These are phyloP conservation scores for Globisporangium nunn DNA, from an alignment of 352 stramenopile genomes.

Conservation along the genomic window DNA sequence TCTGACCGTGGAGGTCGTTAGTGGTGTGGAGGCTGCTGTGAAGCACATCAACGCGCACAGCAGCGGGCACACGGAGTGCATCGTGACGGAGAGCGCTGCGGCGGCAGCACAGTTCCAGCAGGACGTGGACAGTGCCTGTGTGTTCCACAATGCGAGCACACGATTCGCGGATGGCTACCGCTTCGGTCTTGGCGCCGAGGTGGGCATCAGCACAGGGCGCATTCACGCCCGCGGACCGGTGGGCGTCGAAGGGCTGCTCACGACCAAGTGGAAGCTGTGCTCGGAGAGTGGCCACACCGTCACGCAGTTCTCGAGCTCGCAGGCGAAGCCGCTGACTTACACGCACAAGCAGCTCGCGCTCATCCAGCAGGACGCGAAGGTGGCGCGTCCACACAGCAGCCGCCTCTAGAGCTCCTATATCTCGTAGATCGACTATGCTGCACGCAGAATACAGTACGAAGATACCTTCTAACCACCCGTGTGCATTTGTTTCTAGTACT, in stretches of 20 bases:
- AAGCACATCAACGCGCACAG: conserved; percentile 95
- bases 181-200: conserved; percentile 96
- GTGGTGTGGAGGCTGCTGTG: conserved; percentile 85
- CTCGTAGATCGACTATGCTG: background rate
- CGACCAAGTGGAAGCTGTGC: conserved; percentile 96
- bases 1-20: conserved; percentile 92
- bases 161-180: conserved; percentile 94
- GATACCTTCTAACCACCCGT: background rate
- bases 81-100: conserved; percentile 90
- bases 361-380: conserved; percentile 50
- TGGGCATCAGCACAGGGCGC: conserved; percentile 95
- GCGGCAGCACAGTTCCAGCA: conserved; percentile 69
- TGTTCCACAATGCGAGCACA: conserved; percentile 98
- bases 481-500: conserved; percentile 19
- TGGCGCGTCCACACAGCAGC: conserved; percentile 63
- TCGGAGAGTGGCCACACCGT: conserved; percentile 81
- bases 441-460: conserved; percentile 1
- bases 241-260: conserved; percentile 95
- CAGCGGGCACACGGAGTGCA: conserved; percentile 96
- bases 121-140: conserved; percentile 93
- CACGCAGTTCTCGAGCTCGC: conserved; percentile 46
- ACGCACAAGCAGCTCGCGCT: conserved; percentile 73
- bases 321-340: conserved; percentile 47
- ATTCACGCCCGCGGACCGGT: conserved; percentile 96
- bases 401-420: conserved; percentile 34